Percentiles rank a stretch among this genome's conserved stretches.
Conservation (phyloP, 2,329 filamentous ascomycete genomes). For the Trichoderma sp. region DNA sequence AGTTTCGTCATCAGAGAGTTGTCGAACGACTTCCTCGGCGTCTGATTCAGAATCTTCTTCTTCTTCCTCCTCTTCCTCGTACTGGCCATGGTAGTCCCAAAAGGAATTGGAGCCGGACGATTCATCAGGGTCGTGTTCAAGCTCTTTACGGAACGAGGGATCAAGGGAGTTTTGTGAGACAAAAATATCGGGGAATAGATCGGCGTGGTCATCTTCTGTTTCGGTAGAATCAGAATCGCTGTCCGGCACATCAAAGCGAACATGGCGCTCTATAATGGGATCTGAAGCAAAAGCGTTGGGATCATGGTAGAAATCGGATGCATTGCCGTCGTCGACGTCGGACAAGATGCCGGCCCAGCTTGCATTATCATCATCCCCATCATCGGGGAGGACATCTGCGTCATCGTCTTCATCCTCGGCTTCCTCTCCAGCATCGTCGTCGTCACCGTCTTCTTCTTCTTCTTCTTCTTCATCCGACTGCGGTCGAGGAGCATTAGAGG, state of each 20-base stretch:
- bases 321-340: slow-evolving; percentile 46
- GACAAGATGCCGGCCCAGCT: slow-evolving; percentile 60
- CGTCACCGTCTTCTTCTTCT: slow-evolving; percentile 37
- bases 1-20: slow-evolving; percentile 44
- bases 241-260: slow-evolving; percentile 70
- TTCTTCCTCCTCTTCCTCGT: slow-evolving; percentile 34
- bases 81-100: slow-evolving; percentile 62
- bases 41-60: slow-evolving; percentile 47
- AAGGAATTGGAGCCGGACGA: slow-evolving; percentile 60
- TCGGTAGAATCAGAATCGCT: slow-evolving; percentile 69
- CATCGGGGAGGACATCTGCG: slow-evolving; percentile 36
- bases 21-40: slow-evolving; percentile 41
- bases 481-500: slow-evolving; percentile 54
- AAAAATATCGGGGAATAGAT: slow-evolving; percentile 77
- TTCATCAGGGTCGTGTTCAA: slow-evolving; percentile 67
- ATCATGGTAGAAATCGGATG: slow-evolving; percentile 46
- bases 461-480: slow-evolving; percentile 37
- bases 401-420: slow-evolving; percentile 43
- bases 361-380: slow-evolving; percentile 45
- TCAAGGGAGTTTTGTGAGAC: slow-evolving; percentile 73
- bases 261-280: slow-evolving; percentile 57
- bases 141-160: slow-evolving; percentile 70
- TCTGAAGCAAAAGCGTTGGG: slow-evolving; percentile 47
- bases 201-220: slow-evolving; percentile 61
- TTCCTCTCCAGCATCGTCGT: slow-evolving; percentile 38